Evolutionary conservation across 148 eudicot genomes (phyloP).

Genomic region (Chenopodium album): DNA sequence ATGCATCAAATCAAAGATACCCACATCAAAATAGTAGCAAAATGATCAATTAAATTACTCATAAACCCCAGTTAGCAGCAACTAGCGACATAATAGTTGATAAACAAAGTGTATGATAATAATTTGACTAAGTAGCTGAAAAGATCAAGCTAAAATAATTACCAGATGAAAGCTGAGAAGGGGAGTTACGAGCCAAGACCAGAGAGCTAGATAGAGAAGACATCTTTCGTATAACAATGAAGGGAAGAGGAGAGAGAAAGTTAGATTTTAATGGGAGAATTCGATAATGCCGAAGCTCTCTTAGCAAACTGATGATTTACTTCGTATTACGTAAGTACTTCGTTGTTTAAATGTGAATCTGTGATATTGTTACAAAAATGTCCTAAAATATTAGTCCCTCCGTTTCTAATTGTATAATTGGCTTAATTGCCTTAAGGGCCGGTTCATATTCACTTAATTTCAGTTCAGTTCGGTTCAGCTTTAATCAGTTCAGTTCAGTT

Average conservation of each 20-base stretch:
- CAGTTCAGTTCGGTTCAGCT: too few relatives aligned
- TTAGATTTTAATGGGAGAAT: background rate
- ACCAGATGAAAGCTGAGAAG: slow-evolving; percentile 44
- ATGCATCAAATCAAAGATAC: slow-evolving; percentile 14
- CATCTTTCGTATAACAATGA: slow-evolving; percentile 24
- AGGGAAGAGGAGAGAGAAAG: background rate
- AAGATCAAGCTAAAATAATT: slow-evolving; percentile 1
- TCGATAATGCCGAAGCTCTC: slow-evolving; percentile 39
- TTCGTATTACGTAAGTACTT: too few relatives aligned
- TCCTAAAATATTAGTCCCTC: too few relatives aligned
- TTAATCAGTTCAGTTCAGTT: too few relatives aligned
- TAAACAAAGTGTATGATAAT: background rate
- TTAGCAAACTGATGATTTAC: too few relatives aligned
- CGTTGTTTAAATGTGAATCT: too few relatives aligned
- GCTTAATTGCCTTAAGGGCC: too few relatives aligned
- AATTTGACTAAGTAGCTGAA: too few relatives aligned
- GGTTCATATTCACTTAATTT: too few relatives aligned
- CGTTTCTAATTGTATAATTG: too few relatives aligned
- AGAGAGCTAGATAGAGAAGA: slow-evolving; percentile 45
- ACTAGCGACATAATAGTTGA: background rate
- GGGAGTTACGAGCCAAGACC: slow-evolving; percentile 30
- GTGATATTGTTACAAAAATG: too few relatives aligned
- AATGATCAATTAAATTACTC: background rate
- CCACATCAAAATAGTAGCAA: slow-evolving; percentile 1
- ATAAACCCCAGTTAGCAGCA: slow-evolving; percentile 6